phyloP scores from a whole-genome alignment of 257 asterid species.

The Ophiorrhiza pumila region DNA sequence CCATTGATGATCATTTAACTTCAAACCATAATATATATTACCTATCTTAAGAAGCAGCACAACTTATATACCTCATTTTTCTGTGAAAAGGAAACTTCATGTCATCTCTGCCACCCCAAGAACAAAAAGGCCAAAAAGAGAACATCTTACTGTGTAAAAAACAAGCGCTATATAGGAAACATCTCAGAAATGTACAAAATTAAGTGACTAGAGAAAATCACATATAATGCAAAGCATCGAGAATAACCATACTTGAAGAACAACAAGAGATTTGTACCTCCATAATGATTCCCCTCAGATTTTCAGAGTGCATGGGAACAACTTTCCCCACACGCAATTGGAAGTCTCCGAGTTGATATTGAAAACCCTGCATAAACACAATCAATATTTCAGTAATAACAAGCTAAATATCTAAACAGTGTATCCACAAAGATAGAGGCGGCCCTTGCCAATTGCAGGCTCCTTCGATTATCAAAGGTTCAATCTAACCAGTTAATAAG shows the following conservation, averaged over 20 bases:
- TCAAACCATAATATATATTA: too few species aligned
- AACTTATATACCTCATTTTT: neutral
- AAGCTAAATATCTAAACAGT: neutral
- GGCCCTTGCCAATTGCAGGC: neutral
- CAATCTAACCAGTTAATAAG: neutral
- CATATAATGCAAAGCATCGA: too few species aligned
- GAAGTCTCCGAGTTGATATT: conserved; percentile 85
- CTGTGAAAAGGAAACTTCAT: neutral
- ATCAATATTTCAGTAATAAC: neutral
- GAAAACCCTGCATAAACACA: conserved; percentile 50
- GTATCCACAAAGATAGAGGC: neutral
- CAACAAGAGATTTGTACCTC: conserved; percentile 51
- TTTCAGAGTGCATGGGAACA: conserved; percentile 69
- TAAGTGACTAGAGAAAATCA: too few species aligned
- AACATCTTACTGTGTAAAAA: neutral
- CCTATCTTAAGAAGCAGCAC: too few species aligned
- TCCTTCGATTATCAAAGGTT: neutral
- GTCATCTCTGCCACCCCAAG: neutral
- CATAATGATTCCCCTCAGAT: conserved; percentile 93
- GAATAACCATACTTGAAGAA: neutral
- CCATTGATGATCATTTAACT: too few species aligned
- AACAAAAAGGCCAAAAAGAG: neutral
- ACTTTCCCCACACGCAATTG: conserved; percentile 97
- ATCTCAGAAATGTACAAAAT: neutral
- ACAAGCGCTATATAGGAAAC: neutral